Evolutionary conservation across 148 eudicot genomes (phyloP).

Genomic region (Agrostemma githago): DNA sequence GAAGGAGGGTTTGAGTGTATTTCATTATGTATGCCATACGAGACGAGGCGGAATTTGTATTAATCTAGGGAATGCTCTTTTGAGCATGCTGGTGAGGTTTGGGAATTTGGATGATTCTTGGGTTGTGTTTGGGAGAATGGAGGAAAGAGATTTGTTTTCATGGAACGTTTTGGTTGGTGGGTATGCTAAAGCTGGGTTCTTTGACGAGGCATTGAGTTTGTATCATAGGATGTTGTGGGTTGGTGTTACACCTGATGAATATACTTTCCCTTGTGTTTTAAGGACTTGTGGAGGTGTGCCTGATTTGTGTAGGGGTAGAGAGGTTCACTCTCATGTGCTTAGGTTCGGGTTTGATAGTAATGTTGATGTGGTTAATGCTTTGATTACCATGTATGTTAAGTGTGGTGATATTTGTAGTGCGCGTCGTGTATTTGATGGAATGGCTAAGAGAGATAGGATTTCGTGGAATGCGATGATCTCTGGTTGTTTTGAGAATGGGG

Average conservation of each 20-base stretch:
- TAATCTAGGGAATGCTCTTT: conserved; percentile 63
- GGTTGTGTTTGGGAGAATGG: conserved; percentile 90
- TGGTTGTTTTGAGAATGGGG: conserved; percentile 72
- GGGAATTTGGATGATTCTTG: conserved; percentile 72
- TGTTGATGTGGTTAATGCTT: conserved; percentile 70
- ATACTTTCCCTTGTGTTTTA: conserved; percentile 84
- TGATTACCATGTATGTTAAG: conserved; percentile 85
- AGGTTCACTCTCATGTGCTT: conserved; percentile 78
- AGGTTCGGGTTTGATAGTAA: conserved; percentile 58
- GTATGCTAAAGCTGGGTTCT: conserved; percentile 68
- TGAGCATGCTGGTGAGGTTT: conserved; percentile 83
- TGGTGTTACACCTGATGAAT: conserved; percentile 74
- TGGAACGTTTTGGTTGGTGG: conserved; percentile 96
- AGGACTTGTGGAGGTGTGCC: conserved; percentile 78
- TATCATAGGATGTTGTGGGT: conserved; percentile 87
- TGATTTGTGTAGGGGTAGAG: conserved; percentile 60
- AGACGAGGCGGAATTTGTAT: conserved; percentile 30
- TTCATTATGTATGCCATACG: conserved; percentile 18
- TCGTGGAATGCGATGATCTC: conserved; percentile 94
- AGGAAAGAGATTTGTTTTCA: conserved; percentile 70
- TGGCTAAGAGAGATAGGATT: conserved; percentile 63
- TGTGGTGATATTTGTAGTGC: conserved; percentile 62
- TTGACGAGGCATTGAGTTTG: conserved; percentile 75
- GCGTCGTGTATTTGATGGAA: conserved; percentile 59
- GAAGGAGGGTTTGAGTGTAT: conserved; percentile 38